A percentile compares a stretch with the other conserved stretches of the same genome.
Evolutionary conservation across 164 flowering plant species (phyloP).

Genomic region (Berberis vulgaris): DNA sequence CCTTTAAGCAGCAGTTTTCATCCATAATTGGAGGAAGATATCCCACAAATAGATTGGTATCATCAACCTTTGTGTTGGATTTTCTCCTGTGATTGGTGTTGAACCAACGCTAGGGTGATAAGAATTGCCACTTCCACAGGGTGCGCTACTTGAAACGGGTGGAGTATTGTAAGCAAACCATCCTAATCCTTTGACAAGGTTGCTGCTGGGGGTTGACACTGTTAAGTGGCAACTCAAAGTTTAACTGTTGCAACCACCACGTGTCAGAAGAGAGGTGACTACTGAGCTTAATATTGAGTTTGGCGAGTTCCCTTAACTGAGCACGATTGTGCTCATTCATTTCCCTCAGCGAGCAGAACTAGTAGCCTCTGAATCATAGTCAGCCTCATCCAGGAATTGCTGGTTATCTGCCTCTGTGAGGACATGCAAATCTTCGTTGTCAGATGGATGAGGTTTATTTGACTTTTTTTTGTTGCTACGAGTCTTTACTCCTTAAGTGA

Average conservation of each 20-base stretch:
- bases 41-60: constrained; percentile 26
- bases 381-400: constrained; percentile 31
- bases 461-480: constrained; percentile 1
- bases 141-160: background rate
- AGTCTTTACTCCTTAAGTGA: constrained; percentile 31
- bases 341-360: constrained; percentile 21
- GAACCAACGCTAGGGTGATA: constrained; percentile 10
- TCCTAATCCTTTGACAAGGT: constrained; percentile 1
- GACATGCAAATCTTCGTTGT: constrained; percentile 40
- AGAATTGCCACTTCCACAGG: background rate
- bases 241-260: constrained; percentile 14
- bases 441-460: constrained; percentile 13
- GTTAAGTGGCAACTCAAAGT: constrained; percentile 12
- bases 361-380: constrained; percentile 36
- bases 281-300: constrained; percentile 10
- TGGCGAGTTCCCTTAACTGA: constrained; percentile 29
- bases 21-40: constrained; percentile 28
- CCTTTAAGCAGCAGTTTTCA: constrained; percentile 14
- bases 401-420: constrained; percentile 35
- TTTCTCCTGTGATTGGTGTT: constrained; percentile 14
- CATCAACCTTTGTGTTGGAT: constrained; percentile 12
- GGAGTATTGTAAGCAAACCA: constrained; percentile 1
- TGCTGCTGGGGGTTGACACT: constrained; percentile 4
- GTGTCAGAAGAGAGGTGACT: background rate
- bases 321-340: constrained; percentile 24